phyloP scores from a whole-genome alignment of 345 rosid genomes.

The Anastatica hierochuntica region DNA sequence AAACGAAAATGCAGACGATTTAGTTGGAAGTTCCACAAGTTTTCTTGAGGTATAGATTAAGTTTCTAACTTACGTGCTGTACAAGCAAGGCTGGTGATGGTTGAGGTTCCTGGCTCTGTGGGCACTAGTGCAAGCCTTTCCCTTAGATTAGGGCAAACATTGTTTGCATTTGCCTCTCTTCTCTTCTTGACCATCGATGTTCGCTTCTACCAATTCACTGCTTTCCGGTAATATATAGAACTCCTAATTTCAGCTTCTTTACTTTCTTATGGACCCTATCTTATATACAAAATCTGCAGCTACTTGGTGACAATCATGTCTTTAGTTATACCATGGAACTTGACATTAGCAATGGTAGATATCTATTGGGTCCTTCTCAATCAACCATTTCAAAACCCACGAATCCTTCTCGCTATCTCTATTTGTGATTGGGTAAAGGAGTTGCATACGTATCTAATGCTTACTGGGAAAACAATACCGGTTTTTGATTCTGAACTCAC shows the following conservation, averaged over 20 bases:
- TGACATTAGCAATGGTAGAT: slow-evolving; percentile 71
- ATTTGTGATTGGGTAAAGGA: slow-evolving; percentile 88
- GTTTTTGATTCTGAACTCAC: background rate
- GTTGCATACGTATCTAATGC: background rate
- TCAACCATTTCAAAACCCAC: slow-evolving; percentile 50
- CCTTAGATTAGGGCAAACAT: slow-evolving; percentile 67
- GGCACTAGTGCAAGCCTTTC: slow-evolving; percentile 74
- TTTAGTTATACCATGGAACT: slow-evolving; percentile 80
- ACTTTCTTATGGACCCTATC: too few species aligned
- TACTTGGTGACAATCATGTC: slow-evolving; percentile 84
- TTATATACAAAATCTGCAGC: slow-evolving; percentile 34
- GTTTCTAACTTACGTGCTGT: too few species aligned
- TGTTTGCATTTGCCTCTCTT: slow-evolving; percentile 73
- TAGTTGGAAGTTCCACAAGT: too few species aligned
- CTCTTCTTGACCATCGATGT: slow-evolving; percentile 74
- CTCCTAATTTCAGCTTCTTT: background rate
- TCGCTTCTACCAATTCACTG: slow-evolving; percentile 78
- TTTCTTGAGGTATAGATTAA: too few species aligned
- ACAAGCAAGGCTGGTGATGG: slow-evolving; percentile 34
- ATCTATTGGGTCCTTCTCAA: slow-evolving; percentile 59
- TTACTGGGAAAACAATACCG: background rate
- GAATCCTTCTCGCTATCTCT: slow-evolving; percentile 47
- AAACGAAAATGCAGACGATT: too few species aligned
- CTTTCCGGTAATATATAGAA: slow-evolving; percentile 71
- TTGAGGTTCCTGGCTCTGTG: slow-evolving; percentile 55